Evolutionary conservation across 2,329 filamentous ascomycete species (phyloP), one percentile per base, ranked within the genome.

Genomic region (Fusarium fracticaudum): DNA sequence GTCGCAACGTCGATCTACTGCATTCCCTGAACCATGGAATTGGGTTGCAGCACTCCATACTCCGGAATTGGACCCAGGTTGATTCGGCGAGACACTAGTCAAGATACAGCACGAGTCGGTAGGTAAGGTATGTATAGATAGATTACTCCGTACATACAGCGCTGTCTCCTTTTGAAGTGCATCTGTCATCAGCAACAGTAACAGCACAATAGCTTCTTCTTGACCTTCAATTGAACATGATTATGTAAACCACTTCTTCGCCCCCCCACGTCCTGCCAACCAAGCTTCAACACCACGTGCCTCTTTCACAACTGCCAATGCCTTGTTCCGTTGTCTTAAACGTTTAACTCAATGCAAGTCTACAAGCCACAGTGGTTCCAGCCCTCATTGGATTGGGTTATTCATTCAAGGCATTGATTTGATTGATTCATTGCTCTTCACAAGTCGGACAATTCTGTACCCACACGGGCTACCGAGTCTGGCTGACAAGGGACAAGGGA

Each of bases 221-320:
- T 20, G 10, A 13, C 24, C 20, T 26, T 38, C n/a, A 41, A 53
- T 38, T 41, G 24, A n/a, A 14, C 14, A 43, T 41, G 61, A 67
- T 71, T 68, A 68, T 66, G 58, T 58, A 58, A 48, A 29, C 40
- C 40, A 14, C 12, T n/a, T 33, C 31, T 45, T 59, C 22, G 5
- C 37, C 66, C 73, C 72, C 75, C 72, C 75, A 74, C 65, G 72
- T 50, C 45, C 45, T 66, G 33, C 37, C 72, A 59, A 60, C 64
- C 60, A 60, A 67, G 38, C 60, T 66, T 74, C 76, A 77, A 74
- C 67, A 75, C 74, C 76, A 77, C 76, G 76, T 77, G 74, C 74
- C 64, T 66, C 64, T 53, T 38, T 60, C 54, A 61, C 45, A 61
- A 37, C 58, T 51, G 65, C 67, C 64, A 60, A 59, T 64, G 59